phyloP scores from a whole-genome alignment of 1,284 basidiomycete species.

The Mycena sp. region DNA sequence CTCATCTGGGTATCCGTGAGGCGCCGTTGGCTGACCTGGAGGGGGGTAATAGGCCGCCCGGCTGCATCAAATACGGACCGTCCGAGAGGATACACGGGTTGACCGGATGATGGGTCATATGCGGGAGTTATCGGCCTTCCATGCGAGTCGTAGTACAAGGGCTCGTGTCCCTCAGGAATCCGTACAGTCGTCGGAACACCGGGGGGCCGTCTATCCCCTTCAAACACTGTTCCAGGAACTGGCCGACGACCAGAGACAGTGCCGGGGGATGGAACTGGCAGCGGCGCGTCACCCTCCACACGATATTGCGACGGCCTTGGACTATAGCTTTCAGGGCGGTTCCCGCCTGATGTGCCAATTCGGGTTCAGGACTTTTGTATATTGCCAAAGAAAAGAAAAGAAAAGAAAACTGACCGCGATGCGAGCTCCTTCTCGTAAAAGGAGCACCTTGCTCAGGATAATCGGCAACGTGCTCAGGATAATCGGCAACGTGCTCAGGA shows the following conservation, averaged over 20 bases:
- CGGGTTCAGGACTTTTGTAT: neutral
- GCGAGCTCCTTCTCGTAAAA: neutral
- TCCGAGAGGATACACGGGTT: conserved; percentile 5
- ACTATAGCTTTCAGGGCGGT: neutral
- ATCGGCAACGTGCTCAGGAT: too few relatives aligned
- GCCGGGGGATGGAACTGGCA: conserved; percentile 11
- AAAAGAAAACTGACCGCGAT: neutral
- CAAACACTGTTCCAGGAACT: neutral
- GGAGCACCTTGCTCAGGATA: too few relatives aligned
- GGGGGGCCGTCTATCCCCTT: neutral
- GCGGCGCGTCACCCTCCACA: neutral
- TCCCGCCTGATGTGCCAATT: neutral
- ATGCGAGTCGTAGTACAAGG: conserved; percentile 13
- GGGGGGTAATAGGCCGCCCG: conserved; percentile 17
- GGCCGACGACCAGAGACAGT: neutral
- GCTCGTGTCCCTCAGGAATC: conserved; percentile 5
- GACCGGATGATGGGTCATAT: conserved; percentile 12
- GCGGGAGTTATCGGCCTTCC: conserved; percentile 11
- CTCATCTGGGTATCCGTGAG: conserved; percentile 5
- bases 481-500: neutral
- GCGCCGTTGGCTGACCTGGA: neutral
- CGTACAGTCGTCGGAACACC: conserved; percentile 4
- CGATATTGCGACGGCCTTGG: neutral
- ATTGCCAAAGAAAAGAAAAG: neutral
- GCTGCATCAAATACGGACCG: conserved; percentile 12